Evolutionary conservation across 108 stramenopile species (phyloP).

Genomic region (Cyclostephanos tholiformis): DNA sequence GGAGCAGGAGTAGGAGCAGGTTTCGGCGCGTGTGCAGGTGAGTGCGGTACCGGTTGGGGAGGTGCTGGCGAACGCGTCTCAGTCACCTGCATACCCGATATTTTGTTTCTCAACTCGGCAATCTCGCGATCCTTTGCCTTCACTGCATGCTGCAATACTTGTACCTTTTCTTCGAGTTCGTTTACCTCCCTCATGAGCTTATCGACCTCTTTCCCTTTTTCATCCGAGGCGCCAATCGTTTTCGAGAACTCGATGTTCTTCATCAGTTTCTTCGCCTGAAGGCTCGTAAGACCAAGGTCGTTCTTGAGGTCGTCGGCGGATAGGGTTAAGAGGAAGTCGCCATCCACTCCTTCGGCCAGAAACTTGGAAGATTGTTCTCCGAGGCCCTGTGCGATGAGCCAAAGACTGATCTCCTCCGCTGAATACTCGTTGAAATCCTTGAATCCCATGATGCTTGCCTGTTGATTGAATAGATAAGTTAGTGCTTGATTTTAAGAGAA

Average conservation of each 20-base stretch:
- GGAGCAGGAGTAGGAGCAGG: conserved; percentile 23
- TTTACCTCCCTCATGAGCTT: conserved; percentile 16
- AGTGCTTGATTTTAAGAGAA: too few relatives aligned
- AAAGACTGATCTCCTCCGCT: conserved; percentile 45
- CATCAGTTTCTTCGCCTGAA: conserved; percentile 47
- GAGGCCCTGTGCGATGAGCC: conserved; percentile 36
- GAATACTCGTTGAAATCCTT: conserved; percentile 44
- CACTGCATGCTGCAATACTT: conserved; percentile 13
- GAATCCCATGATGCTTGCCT: conserved; percentile 20
- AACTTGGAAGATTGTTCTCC: conserved; percentile 34
- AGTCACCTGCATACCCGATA: conserved; percentile 11
- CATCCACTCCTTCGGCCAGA: conserved; percentile 39
- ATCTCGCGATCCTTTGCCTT: conserved; percentile 22
- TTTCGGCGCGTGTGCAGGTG: conserved; percentile 12
- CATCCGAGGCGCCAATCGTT: conserved; percentile 1
- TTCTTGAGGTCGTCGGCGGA: conserved; percentile 37
- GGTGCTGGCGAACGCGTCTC: background rate
- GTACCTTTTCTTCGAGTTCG: background rate
- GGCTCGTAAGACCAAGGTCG: conserved; percentile 37
- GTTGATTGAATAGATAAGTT: too few relatives aligned
- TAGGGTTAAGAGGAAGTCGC: conserved; percentile 37
- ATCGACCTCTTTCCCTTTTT: conserved; percentile 23
- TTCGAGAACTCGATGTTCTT: conserved; percentile 37
- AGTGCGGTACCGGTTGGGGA: conserved; percentile 3
- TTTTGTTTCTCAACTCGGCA: conserved; percentile 17